Percentiles rank a stretch among this genome's conserved stretches.
Evolutionary conservation across 192 early-diverging fungal species (phyloP).

Genomic region (Chytriomyces sp.): DNA sequence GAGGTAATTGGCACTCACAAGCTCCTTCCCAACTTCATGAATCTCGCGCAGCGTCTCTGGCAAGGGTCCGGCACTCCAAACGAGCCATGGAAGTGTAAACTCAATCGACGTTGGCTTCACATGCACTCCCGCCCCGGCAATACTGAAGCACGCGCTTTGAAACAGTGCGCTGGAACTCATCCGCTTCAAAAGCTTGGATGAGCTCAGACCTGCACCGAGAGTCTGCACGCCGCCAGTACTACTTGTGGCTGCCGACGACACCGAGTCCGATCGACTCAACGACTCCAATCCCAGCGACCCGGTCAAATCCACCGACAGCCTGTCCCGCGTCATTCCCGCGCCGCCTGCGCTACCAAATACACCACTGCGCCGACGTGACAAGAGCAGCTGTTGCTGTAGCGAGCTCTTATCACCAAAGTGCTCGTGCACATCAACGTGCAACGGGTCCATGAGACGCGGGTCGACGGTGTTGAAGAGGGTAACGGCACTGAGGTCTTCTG

Average conservation of each 20-base stretch:
- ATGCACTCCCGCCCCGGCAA: neutral
- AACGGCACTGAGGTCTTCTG: neutral
- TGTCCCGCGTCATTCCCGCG: neutral
- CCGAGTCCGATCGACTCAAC: neutral
- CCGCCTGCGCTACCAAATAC: constrained; percentile 8
- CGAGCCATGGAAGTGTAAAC: constrained; percentile 11
- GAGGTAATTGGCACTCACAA: neutral
- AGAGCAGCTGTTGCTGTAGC: neutral
- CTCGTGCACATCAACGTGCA: constrained; percentile 1
- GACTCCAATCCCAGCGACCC: neutral
- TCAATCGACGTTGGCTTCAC: neutral
- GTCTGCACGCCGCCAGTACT: neutral
- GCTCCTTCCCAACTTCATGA: neutral
- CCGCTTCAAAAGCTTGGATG: constrained; percentile 9
- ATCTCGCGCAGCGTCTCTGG: neutral
- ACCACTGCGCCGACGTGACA: neutral
- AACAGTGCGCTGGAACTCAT: constrained; percentile 19
- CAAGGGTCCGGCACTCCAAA: neutral
- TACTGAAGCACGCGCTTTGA: constrained; percentile 4
- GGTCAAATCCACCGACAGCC: neutral
- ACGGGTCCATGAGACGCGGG: constrained; percentile 18
- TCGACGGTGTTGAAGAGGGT: constrained; percentile 28
- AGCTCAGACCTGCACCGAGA: neutral
- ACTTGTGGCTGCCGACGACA: neutral
- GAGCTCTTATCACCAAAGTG: neutral